Base-by-base conservation (phyloP, 352 stramenopile genomes). In the Phytophthora melonis region DNA sequence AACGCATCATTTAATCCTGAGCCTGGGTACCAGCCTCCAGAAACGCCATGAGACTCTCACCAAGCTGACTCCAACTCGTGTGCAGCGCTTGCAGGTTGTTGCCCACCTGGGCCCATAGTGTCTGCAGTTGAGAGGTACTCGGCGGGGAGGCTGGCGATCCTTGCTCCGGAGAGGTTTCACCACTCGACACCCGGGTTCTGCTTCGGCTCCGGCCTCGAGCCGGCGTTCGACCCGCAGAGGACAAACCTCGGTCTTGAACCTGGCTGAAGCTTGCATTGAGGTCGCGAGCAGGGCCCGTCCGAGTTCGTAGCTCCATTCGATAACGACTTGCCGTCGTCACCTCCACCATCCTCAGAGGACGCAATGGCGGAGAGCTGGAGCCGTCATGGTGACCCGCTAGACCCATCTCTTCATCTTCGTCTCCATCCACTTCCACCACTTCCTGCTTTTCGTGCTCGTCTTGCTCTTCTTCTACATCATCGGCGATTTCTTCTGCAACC, bases 21-120 rank as follows among this genome's bases (percentile, higher is more conserved):
- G 23, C 23, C 27, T 32, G 27, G 27, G 27, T 6, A 3, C 5
- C 0, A 5, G 58, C 14, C 3, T 30, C 34, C 11, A 61, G 11
- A n/a, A 68, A 56, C 23, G 25, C 52, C 62, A 55, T 16, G 4
- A 74, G 32, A 23, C 43, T n/a, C 9, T 74, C 52, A 16, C 67
- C 67, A 10, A 74, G 19, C 56, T 50, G 43, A 41, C 27, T 30
- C 66, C 66, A 72, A 27, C 53, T 74, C 27, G 45, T 23, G 19
- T 69, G 62, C 65, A 72, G 53, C 2, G 54, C 49, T 43, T 49
- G 61, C 23, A 75, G n/a, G 23, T 70, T 55, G 39, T 70, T 65
- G 23, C 61, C n/a, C 56, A 75, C 53, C 14, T 66, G 68, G 7
- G 43, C 19, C 68, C 61, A 70, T 7, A 52, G 6, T 27, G 54